Base-by-base conservation (phyloP, 2,329 filamentous ascomycete genomes). In the Aureobasidium sp. region DNA sequence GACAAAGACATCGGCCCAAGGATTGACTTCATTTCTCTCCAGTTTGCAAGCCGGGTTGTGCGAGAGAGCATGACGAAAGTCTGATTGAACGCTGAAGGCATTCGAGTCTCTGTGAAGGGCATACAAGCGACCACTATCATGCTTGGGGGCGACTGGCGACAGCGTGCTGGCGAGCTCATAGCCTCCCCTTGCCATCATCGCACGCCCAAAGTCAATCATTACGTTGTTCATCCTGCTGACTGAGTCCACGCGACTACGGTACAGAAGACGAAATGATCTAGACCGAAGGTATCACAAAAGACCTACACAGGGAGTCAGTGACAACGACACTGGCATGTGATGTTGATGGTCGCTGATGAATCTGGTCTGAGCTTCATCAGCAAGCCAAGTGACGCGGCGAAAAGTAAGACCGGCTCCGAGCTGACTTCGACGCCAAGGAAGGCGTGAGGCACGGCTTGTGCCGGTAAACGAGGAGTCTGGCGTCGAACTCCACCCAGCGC, bases 1-100 rank as follows among this genome's bases (percentile, higher is more conserved):
- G 39, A 82, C 78, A 71, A 92, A 96, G 33, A 97, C 85, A 42
- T 96, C 92, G 0, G 87, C 80, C 94, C 94, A 99, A n/a, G 86
- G 87, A 62, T 81, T 83, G 27, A 84, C 78, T 76, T 96, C 90
- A 33, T 79, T 77, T 62, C 78, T 80, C 29, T 78, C 76, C 19
- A 73, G 66, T 8, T 65, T 66, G 9, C 70, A 62, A 15, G 65
- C 66, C 61, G 80, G 81, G 67, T 81, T 85, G 66, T 87, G 85
- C 63, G 93, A 83, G 62, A 94, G 81, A 49, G 77, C 74, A 70
- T 89, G 86, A 62, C 86, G 85, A 60, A 97, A 79, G 68, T 94
- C 88, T 39, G 80, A 79, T 65, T 86, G 85, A 54, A 86, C 78
- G 68, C 84, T 84, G 66, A 84, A 81, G 50, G 80, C 74, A 70